phyloP scores from a whole-genome alignment of 2,329 filamentous ascomycete species.

The Xylaria hypoxylon region DNA sequence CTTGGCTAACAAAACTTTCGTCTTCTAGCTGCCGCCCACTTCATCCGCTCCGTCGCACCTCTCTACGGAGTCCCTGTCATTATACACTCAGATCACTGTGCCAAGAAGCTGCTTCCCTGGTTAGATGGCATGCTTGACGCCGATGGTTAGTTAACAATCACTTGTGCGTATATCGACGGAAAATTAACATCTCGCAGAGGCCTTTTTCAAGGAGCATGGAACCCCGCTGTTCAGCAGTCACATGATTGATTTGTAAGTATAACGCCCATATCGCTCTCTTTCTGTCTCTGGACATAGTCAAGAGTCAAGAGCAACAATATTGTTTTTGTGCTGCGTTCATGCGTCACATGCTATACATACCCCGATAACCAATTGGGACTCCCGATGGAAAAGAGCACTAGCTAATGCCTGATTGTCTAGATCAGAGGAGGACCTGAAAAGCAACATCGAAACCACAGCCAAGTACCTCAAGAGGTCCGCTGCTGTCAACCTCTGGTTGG shows the following conservation, averaged over 20 bases:
- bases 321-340: background rate
- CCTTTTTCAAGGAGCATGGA: conserved; percentile 92
- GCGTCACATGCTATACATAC: background rate
- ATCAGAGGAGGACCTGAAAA: conserved; percentile 85
- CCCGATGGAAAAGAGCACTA: background rate
- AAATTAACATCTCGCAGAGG: conserved; percentile 69
- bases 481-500: conserved; percentile 98
- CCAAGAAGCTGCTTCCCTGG: conserved; percentile 99
- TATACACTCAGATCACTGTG: conserved; percentile 97
- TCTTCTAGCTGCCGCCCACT: conserved; percentile 80
- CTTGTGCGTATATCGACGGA: background rate
- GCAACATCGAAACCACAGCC: conserved; percentile 92
- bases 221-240: conserved; percentile 95
- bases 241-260: conserved; percentile 89
- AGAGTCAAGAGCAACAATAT: conserved; percentile 1
- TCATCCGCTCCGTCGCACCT: conserved; percentile 88
- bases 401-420: conserved; percentile 23
- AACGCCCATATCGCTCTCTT: background rate
- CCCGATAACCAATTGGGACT: background rate
- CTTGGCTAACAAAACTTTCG: conserved; percentile 24
- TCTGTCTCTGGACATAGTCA: background rate
- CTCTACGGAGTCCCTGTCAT: conserved; percentile 90
- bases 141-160: conserved; percentile 28
- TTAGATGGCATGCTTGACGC: conserved; percentile 81
- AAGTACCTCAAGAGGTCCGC: conserved; percentile 94